Conservation (phyloP, 768 basidiomycete genomes). For the Coprinellus micaceus region DNA sequence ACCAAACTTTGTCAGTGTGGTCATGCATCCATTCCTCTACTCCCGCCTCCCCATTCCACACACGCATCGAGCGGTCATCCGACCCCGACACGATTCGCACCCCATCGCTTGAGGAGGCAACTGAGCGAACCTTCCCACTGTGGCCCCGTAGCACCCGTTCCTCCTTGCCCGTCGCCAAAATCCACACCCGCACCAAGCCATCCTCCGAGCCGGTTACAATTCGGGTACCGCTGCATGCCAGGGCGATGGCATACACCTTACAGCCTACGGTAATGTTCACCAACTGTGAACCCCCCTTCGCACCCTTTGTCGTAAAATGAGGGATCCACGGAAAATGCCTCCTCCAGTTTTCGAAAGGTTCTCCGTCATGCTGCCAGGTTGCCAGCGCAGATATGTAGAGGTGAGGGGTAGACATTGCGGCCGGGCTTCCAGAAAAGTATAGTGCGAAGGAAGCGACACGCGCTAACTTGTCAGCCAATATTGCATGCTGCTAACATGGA, state of each 20-base stretch:
- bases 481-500: too few relatives aligned
- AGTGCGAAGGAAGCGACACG: neutral
- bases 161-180: constrained; percentile 8
- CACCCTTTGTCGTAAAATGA: neutral
- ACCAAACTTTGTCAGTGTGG: constrained; percentile 11
- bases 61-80: neutral
- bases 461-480: neutral
- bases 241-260: neutral
- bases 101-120: neutral
- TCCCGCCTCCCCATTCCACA: constrained; percentile 1
- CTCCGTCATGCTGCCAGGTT: neutral
- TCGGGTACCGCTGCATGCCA: neutral
- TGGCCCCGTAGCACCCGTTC: constrained; percentile 5
- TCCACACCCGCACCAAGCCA: constrained; percentile 15
- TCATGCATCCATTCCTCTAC: too few relatives aligned
- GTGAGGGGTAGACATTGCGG: constrained; percentile 1
- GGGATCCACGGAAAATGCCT: neutral
- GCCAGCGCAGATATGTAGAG: constrained; percentile 4
- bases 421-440: constrained; percentile 2
- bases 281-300: neutral
- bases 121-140: neutral
- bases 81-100: neutral
- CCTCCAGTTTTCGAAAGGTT: neutral
- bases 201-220: too few relatives aligned
- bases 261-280: neutral